Evolutionary conservation across 768 basidiomycete genomes (phyloP), one percentile per base, ranked within the genome.

Genomic region (Mrakia blollopis): DNA sequence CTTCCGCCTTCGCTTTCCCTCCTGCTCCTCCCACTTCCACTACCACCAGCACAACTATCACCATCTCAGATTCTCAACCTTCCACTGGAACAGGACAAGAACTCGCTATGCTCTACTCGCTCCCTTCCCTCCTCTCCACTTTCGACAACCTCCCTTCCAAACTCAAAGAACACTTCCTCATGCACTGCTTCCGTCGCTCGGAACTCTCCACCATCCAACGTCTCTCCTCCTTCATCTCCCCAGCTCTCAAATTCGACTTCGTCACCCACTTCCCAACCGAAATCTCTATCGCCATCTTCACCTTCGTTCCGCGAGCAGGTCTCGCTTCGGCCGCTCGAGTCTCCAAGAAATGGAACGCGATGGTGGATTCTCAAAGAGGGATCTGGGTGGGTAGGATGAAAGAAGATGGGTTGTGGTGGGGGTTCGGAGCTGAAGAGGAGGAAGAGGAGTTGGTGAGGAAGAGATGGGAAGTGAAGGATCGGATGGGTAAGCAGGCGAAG

Each of bases 241-340:
- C 92, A 35, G 94, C 93, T 3, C 86, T 98, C 39, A 93, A 94
- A 30, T 91, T 95, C 80, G 97, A 99, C 84, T 99, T 98, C 83
- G 88, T 98, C 80, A 90, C 91, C 2, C 88, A 93, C 54, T 88
- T 98, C 14, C 97, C 97, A 7, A 90, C 92, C 47, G 96, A 99
- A 81, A 89, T 99, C 52, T 91, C 93, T 71, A 92, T 94, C 0
- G 91, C 92, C 79, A 88, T 98, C 79, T 88, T 98, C 79, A 90
- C 90, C 80, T 93, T 88, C 82, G 89, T 98, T 47, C 91, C 93
- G 6, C 91, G 91, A 79, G 86, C 89, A 4, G 89, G 92, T 18
- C 88, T 98, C 52, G 91, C 92, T 37, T 90, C 92, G 18, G 93
- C 94, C 14, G 91, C 93, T 23, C 88, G 93, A 47, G 96, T 99